Percentiles rank a stretch among this genome's conserved stretches.
phyloP scores from a whole-genome alignment of 2,329 filamentous ascomycete species.

The Ciborinia camelliae region DNA sequence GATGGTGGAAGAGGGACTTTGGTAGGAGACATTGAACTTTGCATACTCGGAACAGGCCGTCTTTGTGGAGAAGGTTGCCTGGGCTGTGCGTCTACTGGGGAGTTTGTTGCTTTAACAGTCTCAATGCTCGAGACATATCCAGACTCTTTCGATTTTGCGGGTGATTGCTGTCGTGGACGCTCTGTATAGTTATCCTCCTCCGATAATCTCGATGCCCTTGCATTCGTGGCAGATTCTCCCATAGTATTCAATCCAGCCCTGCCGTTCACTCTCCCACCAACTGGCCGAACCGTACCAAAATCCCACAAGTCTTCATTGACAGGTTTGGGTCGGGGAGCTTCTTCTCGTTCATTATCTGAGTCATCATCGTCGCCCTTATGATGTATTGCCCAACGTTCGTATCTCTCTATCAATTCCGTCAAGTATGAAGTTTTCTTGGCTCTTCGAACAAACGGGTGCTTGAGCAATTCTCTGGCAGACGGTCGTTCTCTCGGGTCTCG shows the following conservation, averaged over 20 bases:
- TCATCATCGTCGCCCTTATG: slow-evolving; percentile 72
- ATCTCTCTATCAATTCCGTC: slow-evolving; percentile 89
- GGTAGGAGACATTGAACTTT: slow-evolving; percentile 47
- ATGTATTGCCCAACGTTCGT: slow-evolving; percentile 80
- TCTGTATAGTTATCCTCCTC: slow-evolving; percentile 54
- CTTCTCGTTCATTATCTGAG: slow-evolving; percentile 50
- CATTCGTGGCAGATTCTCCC: slow-evolving; percentile 79
- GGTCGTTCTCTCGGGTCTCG: slow-evolving; percentile 88
- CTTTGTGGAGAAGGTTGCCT: slow-evolving; percentile 59
- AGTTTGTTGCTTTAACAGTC: slow-evolving; percentile 52
- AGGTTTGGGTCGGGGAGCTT: slow-evolving; percentile 44
- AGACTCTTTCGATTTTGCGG: slow-evolving; percentile 48
- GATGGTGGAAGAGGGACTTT: slow-evolving; percentile 61
- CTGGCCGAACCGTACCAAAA: slow-evolving; percentile 89
- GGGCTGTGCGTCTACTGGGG: slow-evolving; percentile 46
- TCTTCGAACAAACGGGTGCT: slow-evolving; percentile 83
- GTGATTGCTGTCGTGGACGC: slow-evolving; percentile 48
- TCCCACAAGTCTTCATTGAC: slow-evolving; percentile 91
- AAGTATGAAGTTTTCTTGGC: slow-evolving; percentile 96
- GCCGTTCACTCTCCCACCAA: slow-evolving; percentile 60
- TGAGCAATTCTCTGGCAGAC: slow-evolving; percentile 79
- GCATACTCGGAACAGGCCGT: slow-evolving; percentile 47
- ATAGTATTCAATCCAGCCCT: slow-evolving; percentile 64
- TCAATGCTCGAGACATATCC: slow-evolving; percentile 41
- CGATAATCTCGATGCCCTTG: slow-evolving; percentile 55